Base-by-base conservation (phyloP, 164 flowering plant genomes). In the Magnolia sinica region DNA sequence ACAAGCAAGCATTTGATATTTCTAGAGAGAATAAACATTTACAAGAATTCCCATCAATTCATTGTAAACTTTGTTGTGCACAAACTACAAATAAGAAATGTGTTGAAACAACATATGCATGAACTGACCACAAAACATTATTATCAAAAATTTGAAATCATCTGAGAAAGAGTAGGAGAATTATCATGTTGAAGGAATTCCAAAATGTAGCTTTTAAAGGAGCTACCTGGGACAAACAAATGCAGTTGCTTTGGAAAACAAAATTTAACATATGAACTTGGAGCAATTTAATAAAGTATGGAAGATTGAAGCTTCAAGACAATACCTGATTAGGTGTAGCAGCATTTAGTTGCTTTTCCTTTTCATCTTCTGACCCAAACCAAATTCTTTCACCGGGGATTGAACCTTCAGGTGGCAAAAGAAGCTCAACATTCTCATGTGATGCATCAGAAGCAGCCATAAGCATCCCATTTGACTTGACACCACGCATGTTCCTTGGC, bases 401-500 rank as follows among this genome's bases (percentile, higher is more conserved):
- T n/a, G 98, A 86, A 79, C 84, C 92, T 31, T 90, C 88, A 50
- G 98, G 97, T 72, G 98, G 96, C 65, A 83, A 78, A 81, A 95
- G 97, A 83, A 93, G 95, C 88, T 95, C 97, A 51, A 95, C 99
- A 81, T 89, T 91, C 84, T 92, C 90, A 86, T 95, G 99, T 13
- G 91, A 79, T 19, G 88, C 89, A 88, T 95, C 96, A 70, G 98
- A 95, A 76, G 98, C 98, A 76, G 93, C 93, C 89, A 95, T 75
- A 78, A 95, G 92, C 99, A 95, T 95, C 68, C 98, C 99, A 74
- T 61, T 78, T 8, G 99, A 95, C 85, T 90, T 93, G 72, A 95
- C 83, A 50, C 99, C 99, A 31, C 96, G 92, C 99, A 95, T 95
- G 76, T 92, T 95, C 79, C 97, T 87, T 22, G 99, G 92, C 88